Evolutionary conservation across 2,329 filamentous ascomycete genomes (phyloP).

Genomic region (Ophiostoma ips): DNA sequence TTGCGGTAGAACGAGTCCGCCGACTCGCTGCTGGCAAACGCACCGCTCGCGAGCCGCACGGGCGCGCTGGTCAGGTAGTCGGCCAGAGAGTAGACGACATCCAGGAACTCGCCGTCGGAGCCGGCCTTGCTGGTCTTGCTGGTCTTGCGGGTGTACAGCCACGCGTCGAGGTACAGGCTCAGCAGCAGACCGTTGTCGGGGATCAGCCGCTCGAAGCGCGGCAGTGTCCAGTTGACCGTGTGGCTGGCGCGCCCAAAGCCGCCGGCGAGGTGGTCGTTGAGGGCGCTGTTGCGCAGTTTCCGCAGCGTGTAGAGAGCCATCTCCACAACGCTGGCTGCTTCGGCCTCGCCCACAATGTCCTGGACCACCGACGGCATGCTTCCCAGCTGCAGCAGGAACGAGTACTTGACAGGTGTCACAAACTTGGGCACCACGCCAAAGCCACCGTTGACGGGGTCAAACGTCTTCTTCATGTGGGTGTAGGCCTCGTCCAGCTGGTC

Average conservation of each 20-base stretch:
- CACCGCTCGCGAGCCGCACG: conserved; percentile 53
- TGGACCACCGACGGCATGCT: conserved; percentile 58
- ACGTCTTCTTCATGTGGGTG: conserved; percentile 65
- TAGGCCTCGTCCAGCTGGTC: conserved; percentile 87
- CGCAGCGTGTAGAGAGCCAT: conserved; percentile 75
- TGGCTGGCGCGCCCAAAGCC: conserved; percentile 67
- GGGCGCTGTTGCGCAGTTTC: conserved; percentile 47
- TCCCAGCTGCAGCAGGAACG: conserved; percentile 64
- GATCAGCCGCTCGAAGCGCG: conserved; percentile 95
- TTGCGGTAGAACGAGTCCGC: conserved; percentile 67
- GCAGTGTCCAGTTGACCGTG: conserved; percentile 82
- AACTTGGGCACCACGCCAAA: conserved; percentile 81
- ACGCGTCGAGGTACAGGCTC: conserved; percentile 74
- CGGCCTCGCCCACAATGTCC: conserved; percentile 82
- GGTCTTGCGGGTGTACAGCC: conserved; percentile 38
- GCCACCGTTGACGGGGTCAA: conserved; percentile 63
- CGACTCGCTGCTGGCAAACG: conserved; percentile 78
- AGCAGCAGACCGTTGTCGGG: conserved; percentile 84
- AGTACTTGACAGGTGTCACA: conserved; percentile 71
- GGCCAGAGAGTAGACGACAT: conserved; percentile 66
- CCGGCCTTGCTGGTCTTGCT: conserved; percentile 14
- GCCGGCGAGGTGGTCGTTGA: conserved; percentile 42
- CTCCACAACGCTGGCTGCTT: conserved; percentile 56
- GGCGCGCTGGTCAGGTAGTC: conserved; percentile 69
- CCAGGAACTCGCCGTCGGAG: conserved; percentile 49